Percentiles rank a stretch among this genome's conserved stretches.
Evolutionary conservation across 2,329 filamentous ascomycete genomes (phyloP).

Genomic region (Colletotrichum incanum): DNA sequence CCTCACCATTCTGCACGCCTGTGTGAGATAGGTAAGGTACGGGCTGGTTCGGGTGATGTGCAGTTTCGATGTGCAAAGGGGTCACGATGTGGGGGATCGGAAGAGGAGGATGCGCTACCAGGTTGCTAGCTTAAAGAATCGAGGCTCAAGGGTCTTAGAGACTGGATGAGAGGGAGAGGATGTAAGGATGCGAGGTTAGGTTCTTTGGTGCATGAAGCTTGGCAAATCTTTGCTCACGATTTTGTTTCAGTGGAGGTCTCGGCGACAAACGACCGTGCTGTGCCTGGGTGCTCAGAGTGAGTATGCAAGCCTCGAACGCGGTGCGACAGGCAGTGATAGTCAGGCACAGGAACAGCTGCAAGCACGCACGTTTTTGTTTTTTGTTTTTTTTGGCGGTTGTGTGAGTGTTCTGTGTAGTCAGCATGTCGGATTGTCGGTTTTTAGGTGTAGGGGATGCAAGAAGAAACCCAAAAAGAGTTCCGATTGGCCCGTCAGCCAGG

Average conservation of each 20-base stretch:
- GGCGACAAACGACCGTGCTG: constrained; percentile 35
- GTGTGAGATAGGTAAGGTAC: constrained; percentile 1
- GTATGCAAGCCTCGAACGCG: neutral
- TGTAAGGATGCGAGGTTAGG: constrained; percentile 21
- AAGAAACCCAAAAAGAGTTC: constrained; percentile 19
- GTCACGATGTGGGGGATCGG: constrained; percentile 17
- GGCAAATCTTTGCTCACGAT: constrained; percentile 39
- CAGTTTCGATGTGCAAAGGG: constrained; percentile 5
- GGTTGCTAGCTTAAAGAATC: constrained; percentile 23
- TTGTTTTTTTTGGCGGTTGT: neutral
- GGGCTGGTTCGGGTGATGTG: constrained; percentile 26
- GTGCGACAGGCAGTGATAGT: constrained; percentile 11
- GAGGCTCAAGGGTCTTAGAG: neutral
- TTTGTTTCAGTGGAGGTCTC: constrained; percentile 40
- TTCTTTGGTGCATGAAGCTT: constrained; percentile 40
- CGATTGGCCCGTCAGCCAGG: constrained; percentile 34
- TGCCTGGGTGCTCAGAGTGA: constrained; percentile 16
- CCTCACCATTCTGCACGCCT: constrained; percentile 2
- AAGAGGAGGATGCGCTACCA: constrained; percentile 1
- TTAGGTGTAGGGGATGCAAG: constrained; percentile 12
- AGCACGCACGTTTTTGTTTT: constrained; percentile 5
- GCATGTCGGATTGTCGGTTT: neutral
- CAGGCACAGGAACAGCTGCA: constrained; percentile 4
- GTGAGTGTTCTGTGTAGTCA: constrained; percentile 15
- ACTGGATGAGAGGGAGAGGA: neutral